Conservation (phyloP, 1,284 basidiomycete genomes). For the Papiliotrema fonsecae region DNA sequence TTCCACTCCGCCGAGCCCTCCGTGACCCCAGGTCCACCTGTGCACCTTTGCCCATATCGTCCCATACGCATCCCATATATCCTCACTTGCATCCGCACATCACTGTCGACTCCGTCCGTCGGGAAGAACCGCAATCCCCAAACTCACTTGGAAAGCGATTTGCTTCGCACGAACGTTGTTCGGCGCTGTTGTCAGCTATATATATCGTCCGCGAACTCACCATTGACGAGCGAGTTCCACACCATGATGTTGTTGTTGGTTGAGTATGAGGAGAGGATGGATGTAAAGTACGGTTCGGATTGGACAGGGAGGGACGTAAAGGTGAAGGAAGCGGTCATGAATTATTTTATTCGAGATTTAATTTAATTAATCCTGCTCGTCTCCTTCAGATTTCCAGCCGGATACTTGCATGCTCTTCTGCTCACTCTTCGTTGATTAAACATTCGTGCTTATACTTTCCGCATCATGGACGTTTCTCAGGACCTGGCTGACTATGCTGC, state of each 20-base stretch:
- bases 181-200: conserved; percentile 23
- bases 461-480: conserved; percentile 42
- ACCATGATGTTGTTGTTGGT: conserved; percentile 6
- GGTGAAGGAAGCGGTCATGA: neutral
- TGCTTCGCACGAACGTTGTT: conserved; percentile 43
- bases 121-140: neutral
- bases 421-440: neutral
- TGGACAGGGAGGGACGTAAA: neutral
- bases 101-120: neutral
- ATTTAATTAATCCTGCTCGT: neutral
- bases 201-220: conserved; percentile 17
- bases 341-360: neutral
- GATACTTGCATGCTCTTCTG: neutral
- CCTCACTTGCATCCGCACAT: neutral
- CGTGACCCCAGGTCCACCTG: too few species aligned
- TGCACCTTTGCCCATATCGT: too few species aligned
- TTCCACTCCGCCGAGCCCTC: too few species aligned
- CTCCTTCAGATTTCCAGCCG: neutral
- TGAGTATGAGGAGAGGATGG: neutral
- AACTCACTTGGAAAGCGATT: conserved; percentile 41
- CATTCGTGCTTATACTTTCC: neutral
- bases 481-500: conserved; percentile 37
- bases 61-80: neutral
- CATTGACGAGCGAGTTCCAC: conserved; percentile 31
- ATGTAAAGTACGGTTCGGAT: neutral